Base-by-base conservation (phyloP, 2,329 filamentous ascomycete species). In the Fusarium luffae region DNA sequence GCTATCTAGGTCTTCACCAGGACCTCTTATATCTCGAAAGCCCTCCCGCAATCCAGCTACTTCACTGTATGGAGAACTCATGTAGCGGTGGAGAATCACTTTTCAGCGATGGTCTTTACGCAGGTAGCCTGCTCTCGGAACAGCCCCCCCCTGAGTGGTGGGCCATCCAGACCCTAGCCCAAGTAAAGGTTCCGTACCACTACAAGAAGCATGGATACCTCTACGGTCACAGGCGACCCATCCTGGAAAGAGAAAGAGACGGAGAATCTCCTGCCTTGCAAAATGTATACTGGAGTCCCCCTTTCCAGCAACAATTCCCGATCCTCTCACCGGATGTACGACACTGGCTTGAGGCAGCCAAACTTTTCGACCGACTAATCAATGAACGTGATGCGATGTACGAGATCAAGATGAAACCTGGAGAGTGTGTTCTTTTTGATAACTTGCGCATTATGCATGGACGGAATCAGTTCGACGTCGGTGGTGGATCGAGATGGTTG, bases 351-450 rank as follows among this genome's bases (percentile, higher is more conserved):
- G 65, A 76, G 2, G 85, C 85, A 0, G 84, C 87, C 2, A 76
- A 80, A 34, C 75, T 78, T 4, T 93, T 97, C 73, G 85, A 89
- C 50, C 62, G 77, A 0, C 69, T 86, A 0, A 79, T 96, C 25
- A 89, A 93, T 69, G 76, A 83, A 1, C 80, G 85, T 0, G 76
- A 82, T 6, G 87, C 87, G 63, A 79, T 93, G 55, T 91, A 90
- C 75, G 86, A 95, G 82, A 84, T 91, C 62, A 91, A 91, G 79
- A 83, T 98, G 79, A 83, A 89, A 56, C 89, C 92, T 6, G 96
- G 95, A 5, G 92, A 97, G 75, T 97, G 93, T 77, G 94, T 94
- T 14, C 85, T 99, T n/a, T 98, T 99, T 77, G 91, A 97, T 77
- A 98, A 98, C 77, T 82, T 89, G 63, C 86, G 95, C 19, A 85